A percentile compares a stretch with the other conserved stretches of the same genome.
Evolutionary conservation across 2,329 filamentous ascomycete species (phyloP).

Genomic region (Neophaeococcomyces aloes): DNA sequence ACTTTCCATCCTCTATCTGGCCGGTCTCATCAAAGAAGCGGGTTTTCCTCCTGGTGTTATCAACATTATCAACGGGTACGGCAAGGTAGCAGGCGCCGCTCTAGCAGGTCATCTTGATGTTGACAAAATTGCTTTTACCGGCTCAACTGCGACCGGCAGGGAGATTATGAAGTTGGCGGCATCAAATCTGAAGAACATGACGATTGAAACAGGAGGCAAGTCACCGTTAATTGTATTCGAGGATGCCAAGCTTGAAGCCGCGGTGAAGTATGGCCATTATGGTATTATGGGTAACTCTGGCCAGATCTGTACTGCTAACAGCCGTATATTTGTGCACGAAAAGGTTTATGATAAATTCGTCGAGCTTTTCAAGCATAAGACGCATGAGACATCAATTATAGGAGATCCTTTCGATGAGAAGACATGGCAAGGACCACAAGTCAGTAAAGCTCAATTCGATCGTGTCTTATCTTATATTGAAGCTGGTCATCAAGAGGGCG

Average conservation of each 20-base stretch:
- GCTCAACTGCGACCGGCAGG: slow-evolving; percentile 60
- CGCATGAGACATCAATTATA: slow-evolving; percentile 27
- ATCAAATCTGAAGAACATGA: slow-evolving; percentile 53
- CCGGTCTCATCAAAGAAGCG: slow-evolving; percentile 56
- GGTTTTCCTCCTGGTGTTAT: slow-evolving; percentile 69
- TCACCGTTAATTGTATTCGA: slow-evolving; percentile 48
- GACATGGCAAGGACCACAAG: slow-evolving; percentile 37
- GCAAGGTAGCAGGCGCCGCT: slow-evolving; percentile 56
- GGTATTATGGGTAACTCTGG: slow-evolving; percentile 51
- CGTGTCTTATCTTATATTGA: slow-evolving; percentile 35
- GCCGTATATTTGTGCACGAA: slow-evolving; percentile 47
- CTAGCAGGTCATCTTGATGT: slow-evolving; percentile 58
- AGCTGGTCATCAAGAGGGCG: slow-evolving; percentile 33
- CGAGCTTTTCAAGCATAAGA: slow-evolving; percentile 28
- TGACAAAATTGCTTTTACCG: slow-evolving; percentile 71
- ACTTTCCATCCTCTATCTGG: slow-evolving; percentile 49
- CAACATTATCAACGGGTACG: slow-evolving; percentile 64
- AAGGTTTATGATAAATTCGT: slow-evolving; percentile 39
- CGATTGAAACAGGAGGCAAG: slow-evolving; percentile 51
- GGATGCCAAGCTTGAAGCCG: slow-evolving; percentile 49
- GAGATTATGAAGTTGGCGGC: slow-evolving; percentile 67
- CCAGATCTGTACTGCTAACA: slow-evolving; percentile 51
- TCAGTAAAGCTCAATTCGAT: slow-evolving; percentile 36
- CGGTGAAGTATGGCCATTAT: slow-evolving; percentile 36
- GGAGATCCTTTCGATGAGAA: slow-evolving; percentile 33